Conservation (phyloP, 164 flowering plant species). For the Aristolochia fimbriata region DNA sequence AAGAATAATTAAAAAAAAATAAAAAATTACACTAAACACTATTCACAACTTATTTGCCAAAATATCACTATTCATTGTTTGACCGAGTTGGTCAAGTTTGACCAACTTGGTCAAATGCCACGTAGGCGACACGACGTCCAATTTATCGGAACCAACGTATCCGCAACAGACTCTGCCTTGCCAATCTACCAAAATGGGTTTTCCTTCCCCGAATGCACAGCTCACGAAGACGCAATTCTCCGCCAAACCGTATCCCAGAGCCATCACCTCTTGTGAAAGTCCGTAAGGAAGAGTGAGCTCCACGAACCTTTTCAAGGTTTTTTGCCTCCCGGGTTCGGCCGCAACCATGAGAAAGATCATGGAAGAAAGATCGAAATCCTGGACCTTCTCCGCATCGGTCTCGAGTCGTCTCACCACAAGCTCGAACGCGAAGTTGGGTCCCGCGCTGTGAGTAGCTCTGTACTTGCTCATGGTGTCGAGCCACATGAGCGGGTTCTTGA, state of each 20-base stretch:
- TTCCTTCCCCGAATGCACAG: conserved; percentile 64
- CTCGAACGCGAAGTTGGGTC: conserved; percentile 79
- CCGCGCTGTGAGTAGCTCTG: conserved; percentile 69
- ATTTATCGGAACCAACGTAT: conserved; percentile 29
- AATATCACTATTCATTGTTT: no score
- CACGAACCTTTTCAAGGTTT: conserved; percentile 50
- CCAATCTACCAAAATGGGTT: conserved; percentile 66
- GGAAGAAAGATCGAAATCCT: conserved; percentile 52
- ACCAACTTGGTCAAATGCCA: no score
- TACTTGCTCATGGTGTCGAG: conserved; percentile 52
- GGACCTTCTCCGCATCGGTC: conserved; percentile 27
- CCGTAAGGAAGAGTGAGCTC: conserved; percentile 50
- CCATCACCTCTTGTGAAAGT: conserved; percentile 55
- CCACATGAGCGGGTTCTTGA: conserved; percentile 73
- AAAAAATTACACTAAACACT: no score
- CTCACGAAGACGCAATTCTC: conserved; percentile 78
- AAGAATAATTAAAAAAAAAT: no score
- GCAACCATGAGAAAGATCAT: conserved; percentile 73
- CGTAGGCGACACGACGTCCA: no score
- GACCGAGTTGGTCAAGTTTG: no score
- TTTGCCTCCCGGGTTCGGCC: conserved; percentile 78
- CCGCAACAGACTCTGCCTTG: conserved; percentile 82
- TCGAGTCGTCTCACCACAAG: conserved; percentile 55
- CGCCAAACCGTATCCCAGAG: conserved; percentile 83
- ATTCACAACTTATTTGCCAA: no score